Conservation (phyloP, 2,329 filamentous ascomycete species). For the Phaeophleospora eucalypticola region DNA sequence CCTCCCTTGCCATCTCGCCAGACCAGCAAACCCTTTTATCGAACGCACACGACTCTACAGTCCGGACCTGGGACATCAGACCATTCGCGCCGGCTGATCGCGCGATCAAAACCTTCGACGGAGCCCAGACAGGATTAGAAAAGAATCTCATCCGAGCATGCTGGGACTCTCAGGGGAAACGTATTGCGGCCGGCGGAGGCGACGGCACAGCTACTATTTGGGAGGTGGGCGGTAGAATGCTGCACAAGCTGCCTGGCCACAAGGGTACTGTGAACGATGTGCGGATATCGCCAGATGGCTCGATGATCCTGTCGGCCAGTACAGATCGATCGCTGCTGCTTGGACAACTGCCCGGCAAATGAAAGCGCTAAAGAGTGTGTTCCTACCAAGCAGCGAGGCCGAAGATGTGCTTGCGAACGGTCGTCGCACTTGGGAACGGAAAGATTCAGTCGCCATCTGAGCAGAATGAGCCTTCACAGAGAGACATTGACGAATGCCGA, state of each 20-base stretch:
- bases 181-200: constrained; percentile 81
- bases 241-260: constrained; percentile 94
- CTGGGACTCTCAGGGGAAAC: constrained; percentile 83
- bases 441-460: no score
- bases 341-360: constrained; percentile 29
- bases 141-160: constrained; percentile 87
- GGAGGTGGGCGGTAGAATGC: constrained; percentile 80
- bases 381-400: no score
- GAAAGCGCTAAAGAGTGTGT: no score
- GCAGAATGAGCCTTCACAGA: no score
- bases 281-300: constrained; percentile 83
- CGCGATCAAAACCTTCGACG: constrained; percentile 82
- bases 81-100: constrained; percentile 89
- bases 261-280: constrained; percentile 94
- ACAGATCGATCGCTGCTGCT: constrained; percentile 35
- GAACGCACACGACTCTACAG: constrained; percentile 90
- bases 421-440: no score
- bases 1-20: constrained; percentile 84
- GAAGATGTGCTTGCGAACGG: no score
- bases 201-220: constrained; percentile 89
- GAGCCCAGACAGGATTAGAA: constrained; percentile 80
- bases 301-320: constrained; percentile 53
- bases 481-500: no score
- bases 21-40: constrained; percentile 88
- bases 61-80: constrained; percentile 91